Base-by-base conservation (phyloP, 1,284 basidiomycete species). In the Thecaphora thlaspeos region DNA sequence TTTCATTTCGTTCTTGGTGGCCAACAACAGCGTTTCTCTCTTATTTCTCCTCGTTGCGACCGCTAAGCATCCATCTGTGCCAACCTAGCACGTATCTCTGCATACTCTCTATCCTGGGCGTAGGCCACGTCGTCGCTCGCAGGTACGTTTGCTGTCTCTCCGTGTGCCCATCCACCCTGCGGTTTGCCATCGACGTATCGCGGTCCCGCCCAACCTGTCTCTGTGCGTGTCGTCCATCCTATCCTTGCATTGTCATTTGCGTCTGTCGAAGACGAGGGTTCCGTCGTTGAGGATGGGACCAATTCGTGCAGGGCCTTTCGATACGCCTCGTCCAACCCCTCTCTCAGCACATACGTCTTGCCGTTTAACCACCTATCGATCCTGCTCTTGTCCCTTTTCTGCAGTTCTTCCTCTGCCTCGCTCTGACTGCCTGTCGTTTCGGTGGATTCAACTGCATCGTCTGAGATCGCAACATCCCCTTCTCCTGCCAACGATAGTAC, bases 401-500 rank as follows among this genome's bases (percentile, higher is more conserved):
- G 51, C 19, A 70, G 34, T 41, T 56, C 43, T 5, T n/a, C 38
- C 22, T 23, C 19, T 3, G 36, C 41, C 9, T 24, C 38, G 3
- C 23, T 38, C 2, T 17, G n/a, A n/a, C n/a, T n/a, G n/a, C n/a
- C 40, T 11, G 23, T 41, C 19, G 14, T 23, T 9, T 22, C 26
- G 28, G 30, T 3, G n/a, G 23, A 30, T 4, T 44, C 23, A 11
- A 46, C 43, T 7, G 63, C 78, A 46, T 79, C 79, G 55, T 84
- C 82, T 37, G 84, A 73, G 5, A 84, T 79, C 38, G 83, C 79
- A 34, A 82, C 80, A 2, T 84, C 84, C 43, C 59, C 55, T 12
- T 78, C 66, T 0, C 83, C 83, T 38, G 82, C 81, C 30, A 85
- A 73, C 22, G 81, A 80, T 22, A 84, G 68, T 14, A 81, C 82